Conservation (phyloP, 257 asterid genomes). For the Echites panduratus region DNA sequence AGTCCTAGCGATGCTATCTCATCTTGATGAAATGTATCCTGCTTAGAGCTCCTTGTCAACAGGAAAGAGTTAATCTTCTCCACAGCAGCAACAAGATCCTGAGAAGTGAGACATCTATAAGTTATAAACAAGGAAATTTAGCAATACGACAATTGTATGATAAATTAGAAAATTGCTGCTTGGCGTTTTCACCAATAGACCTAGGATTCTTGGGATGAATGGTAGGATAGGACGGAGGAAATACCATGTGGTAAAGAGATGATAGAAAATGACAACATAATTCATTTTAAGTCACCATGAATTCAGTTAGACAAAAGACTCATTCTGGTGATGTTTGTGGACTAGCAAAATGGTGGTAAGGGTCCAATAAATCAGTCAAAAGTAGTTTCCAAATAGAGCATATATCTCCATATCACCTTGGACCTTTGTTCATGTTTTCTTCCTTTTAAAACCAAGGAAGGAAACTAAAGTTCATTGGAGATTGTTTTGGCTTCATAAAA, state of each 20-base stretch:
- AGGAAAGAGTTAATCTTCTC: conserved; percentile 60
- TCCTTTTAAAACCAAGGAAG: background rate
- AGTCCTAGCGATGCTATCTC: conserved; percentile 55
- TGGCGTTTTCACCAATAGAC: too few species aligned
- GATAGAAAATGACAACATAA: background rate
- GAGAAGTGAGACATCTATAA: conserved; percentile 20
- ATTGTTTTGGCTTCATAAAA: background rate
- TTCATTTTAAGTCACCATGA: background rate
- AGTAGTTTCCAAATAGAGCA: background rate
- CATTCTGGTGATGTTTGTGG: background rate
- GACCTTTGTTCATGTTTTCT: background rate
- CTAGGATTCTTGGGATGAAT: too few species aligned
- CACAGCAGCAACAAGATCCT: conserved; percentile 64
- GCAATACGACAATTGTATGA: too few species aligned
- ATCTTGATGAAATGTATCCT: conserved; percentile 47
- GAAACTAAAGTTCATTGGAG: background rate
- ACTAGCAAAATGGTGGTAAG: background rate
- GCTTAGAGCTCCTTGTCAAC: conserved; percentile 31
- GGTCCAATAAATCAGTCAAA: background rate
- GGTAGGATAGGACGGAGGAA: too few species aligned
- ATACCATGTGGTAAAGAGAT: too few species aligned
- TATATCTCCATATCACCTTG: background rate
- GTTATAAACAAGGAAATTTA: conserved; percentile 15
- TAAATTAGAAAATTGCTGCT: too few species aligned
- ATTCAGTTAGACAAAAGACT: background rate